A percentile compares a stretch with the other conserved stretches of the same genome.
Evolutionary conservation across 2,329 filamentous ascomycete genomes (phyloP).

Genomic region (Ceratocystis cubensis): DNA sequence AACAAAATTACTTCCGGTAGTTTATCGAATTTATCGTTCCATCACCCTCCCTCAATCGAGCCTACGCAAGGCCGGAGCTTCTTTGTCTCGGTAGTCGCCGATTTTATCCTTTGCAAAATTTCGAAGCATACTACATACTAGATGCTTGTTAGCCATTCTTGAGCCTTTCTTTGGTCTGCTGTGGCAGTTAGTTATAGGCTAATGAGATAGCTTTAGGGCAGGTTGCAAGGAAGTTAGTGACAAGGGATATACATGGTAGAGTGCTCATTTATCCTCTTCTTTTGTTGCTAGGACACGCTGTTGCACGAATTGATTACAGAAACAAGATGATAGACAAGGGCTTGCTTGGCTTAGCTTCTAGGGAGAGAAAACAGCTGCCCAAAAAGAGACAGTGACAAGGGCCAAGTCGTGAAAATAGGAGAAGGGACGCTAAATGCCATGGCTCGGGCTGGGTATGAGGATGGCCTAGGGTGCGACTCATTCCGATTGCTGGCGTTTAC

Average conservation of each 20-base stretch:
- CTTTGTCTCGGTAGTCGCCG: not conserved
- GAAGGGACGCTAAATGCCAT: too few species aligned
- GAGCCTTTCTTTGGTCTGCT: too few species aligned
- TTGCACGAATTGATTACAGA: not conserved
- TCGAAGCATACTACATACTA: not conserved
- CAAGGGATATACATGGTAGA: not conserved
- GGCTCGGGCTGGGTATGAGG: too few species aligned
- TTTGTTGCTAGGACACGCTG: slow-evolving; percentile 6
- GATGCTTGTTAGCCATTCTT: too few species aligned
- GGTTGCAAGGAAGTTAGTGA: not conserved
- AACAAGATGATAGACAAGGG: not conserved
- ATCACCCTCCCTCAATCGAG: not conserved
- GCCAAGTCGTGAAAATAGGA: too few species aligned
- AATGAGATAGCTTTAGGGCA: not conserved
- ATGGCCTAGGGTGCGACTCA: too few species aligned
- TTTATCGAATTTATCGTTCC: not conserved
- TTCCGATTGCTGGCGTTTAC: too few species aligned
- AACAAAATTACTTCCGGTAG: not conserved
- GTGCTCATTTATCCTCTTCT: not conserved
- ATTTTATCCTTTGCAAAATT: not conserved
- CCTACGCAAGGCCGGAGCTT: not conserved
- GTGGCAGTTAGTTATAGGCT: too few species aligned
- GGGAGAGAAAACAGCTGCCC: not conserved
- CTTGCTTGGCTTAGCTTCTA: not conserved
- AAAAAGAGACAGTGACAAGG: not conserved